These are phyloP conservation scores for Emericellopsis cladophorae DNA, from an alignment of 2,329 filamentous ascomycete genomes.

Conservation along the genomic window DNA sequence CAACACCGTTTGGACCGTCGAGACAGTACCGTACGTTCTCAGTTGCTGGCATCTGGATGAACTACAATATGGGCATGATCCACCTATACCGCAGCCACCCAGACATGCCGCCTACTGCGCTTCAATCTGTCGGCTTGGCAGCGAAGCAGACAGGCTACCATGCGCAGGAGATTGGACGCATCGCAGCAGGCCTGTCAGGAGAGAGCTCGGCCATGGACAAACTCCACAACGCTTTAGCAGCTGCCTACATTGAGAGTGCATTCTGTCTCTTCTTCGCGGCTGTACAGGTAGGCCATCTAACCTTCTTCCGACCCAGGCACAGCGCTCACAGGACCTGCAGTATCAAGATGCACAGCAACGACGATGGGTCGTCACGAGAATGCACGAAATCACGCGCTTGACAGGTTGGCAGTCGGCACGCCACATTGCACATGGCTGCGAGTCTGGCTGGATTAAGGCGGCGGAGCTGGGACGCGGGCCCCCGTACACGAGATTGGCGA, in stretches of 20 bases:
- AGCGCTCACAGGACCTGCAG: conserved; percentile 25
- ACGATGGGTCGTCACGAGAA: conserved; percentile 60
- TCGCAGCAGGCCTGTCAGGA: conserved; percentile 59
- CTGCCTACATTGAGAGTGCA: conserved; percentile 69
- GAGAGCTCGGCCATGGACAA: conserved; percentile 37
- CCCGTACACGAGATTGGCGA: conserved; percentile 38
- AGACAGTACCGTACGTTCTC: conserved; percentile 74
- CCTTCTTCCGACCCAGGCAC: neutral
- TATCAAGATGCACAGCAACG: conserved; percentile 62
- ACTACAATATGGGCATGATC: conserved; percentile 77
- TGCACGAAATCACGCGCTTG: conserved; percentile 63
- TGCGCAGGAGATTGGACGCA: conserved; percentile 66
- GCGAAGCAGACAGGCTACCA: conserved; percentile 58
- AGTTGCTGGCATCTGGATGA: conserved; percentile 79
- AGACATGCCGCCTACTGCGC: conserved; percentile 79
- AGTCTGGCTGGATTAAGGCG: conserved; percentile 70
- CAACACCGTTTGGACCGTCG: conserved; percentile 68
- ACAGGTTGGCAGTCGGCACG: conserved; percentile 81
- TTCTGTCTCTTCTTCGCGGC: conserved; percentile 81
- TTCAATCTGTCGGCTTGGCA: conserved; percentile 72
- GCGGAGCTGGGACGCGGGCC: conserved; percentile 64
- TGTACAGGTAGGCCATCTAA: conserved; percentile 43
- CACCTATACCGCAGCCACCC: conserved; percentile 75
- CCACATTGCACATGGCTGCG: conserved; percentile 73
- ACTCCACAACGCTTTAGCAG: conserved; percentile 67